Conservation (phyloP, 2,329 filamentous ascomycete species). For the Fusarium anthophilum region DNA sequence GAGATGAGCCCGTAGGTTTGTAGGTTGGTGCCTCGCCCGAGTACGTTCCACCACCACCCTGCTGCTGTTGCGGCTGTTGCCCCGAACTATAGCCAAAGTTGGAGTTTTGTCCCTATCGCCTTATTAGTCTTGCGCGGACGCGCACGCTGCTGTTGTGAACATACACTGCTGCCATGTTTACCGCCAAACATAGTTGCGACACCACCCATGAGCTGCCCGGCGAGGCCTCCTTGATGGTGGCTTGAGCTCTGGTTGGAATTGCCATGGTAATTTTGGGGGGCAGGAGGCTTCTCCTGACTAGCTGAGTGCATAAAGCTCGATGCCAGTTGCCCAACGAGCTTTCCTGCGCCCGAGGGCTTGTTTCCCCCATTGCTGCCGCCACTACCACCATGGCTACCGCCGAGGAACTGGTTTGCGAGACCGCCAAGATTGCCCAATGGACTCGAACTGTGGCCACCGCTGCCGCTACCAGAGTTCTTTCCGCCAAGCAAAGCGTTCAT, state of each 20-base stretch:
- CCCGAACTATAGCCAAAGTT: slow-evolving; percentile 68
- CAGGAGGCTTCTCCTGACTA: slow-evolving; percentile 55
- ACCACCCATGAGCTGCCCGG: slow-evolving; percentile 64
- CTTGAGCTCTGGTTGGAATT: slow-evolving; percentile 51
- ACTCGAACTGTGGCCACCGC: slow-evolving; percentile 48
- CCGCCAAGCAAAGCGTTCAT: slow-evolving; percentile 67
- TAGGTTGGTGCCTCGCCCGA: slow-evolving; percentile 67
- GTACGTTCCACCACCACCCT: slow-evolving; percentile 52
- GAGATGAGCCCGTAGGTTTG: slow-evolving; percentile 46
- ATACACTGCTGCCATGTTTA: slow-evolving; percentile 50
- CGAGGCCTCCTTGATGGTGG: slow-evolving; percentile 58
- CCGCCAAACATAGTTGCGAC: slow-evolving; percentile 64
- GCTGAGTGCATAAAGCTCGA: slow-evolving; percentile 64
- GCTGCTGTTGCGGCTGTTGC: slow-evolving; percentile 47
- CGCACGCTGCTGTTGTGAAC: slow-evolving; percentile 21
- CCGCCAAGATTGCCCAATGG: slow-evolving; percentile 53
- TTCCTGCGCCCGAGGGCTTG: slow-evolving; percentile 55
- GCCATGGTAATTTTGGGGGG: slow-evolving; percentile 60
- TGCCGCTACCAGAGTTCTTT: slow-evolving; percentile 48
- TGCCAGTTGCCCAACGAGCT: slow-evolving; percentile 66
- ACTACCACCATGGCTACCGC: slow-evolving; percentile 42
- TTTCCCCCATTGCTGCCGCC: slow-evolving; percentile 47
- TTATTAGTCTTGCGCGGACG: slow-evolving; percentile 21
- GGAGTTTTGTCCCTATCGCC: slow-evolving; percentile 56
- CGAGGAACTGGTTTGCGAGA: slow-evolving; percentile 60